phyloP scores from a whole-genome alignment of 805 yeast species.

The Lipomyces starkeyi region DNA sequence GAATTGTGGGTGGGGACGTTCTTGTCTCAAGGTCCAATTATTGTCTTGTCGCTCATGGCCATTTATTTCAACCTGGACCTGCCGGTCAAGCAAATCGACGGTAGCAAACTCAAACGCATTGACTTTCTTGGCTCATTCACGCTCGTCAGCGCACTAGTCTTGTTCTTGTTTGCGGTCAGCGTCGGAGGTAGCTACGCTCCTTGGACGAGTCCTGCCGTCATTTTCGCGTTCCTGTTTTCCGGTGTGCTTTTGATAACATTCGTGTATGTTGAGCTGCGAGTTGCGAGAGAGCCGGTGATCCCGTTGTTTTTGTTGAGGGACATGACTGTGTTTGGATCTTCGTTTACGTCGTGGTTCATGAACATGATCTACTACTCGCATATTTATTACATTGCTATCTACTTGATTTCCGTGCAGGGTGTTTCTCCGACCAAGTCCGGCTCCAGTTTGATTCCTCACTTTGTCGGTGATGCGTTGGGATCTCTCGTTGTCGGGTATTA shows the following conservation, averaged over 20 bases:
- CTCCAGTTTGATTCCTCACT: constrained; percentile 56
- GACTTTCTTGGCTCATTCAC: constrained; percentile 68
- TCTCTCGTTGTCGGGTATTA: constrained; percentile 69
- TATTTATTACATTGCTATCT: constrained; percentile 75
- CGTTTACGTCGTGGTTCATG: constrained; percentile 71
- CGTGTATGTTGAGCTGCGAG: constrained; percentile 55
- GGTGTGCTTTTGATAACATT: constrained; percentile 50
- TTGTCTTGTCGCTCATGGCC: constrained; percentile 49
- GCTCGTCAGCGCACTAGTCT: constrained; percentile 61
- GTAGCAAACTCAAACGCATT: constrained; percentile 59
- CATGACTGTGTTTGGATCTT: constrained; percentile 67
- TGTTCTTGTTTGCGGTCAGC: constrained; percentile 67
- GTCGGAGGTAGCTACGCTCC: constrained; percentile 64
- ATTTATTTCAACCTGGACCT: constrained; percentile 38
- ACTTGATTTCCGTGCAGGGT: constrained; percentile 59
- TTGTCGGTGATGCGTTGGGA: constrained; percentile 69
- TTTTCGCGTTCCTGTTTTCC: constrained; percentile 47
- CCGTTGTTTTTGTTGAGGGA: constrained; percentile 63
- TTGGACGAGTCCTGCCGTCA: constrained; percentile 54
- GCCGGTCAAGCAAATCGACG: constrained; percentile 26
- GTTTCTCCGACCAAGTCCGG: constrained; percentile 64
- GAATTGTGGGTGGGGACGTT: constrained; percentile 60
- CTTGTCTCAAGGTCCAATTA: constrained; percentile 50
- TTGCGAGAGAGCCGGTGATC: constrained; percentile 68
- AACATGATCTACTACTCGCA: constrained; percentile 70